Conservation (phyloP, 441 rosid genomes). For the Eutrema salsugineum region DNA sequence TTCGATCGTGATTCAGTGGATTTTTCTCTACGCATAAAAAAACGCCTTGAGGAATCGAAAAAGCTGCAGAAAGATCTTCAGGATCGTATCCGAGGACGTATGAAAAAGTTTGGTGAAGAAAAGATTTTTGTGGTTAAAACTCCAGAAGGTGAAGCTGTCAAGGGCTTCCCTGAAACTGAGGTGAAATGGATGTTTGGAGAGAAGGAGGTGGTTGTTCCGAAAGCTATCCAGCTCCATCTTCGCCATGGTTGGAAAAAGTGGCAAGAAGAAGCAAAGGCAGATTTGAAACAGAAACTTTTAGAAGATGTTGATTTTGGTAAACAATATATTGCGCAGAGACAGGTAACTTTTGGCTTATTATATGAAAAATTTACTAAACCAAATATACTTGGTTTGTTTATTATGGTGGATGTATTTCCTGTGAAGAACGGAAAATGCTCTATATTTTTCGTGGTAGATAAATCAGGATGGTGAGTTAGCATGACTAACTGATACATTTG, state of each 20-base stretch:
- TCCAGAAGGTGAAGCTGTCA: slow-evolving; percentile 69
- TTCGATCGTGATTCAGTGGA: slow-evolving; percentile 59
- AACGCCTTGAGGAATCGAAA: slow-evolving; percentile 70
- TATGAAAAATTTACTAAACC: slow-evolving; percentile 3
- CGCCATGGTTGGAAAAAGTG: slow-evolving; percentile 95
- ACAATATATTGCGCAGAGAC: slow-evolving; percentile 66
- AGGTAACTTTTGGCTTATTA: slow-evolving; percentile 46
- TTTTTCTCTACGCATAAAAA: slow-evolving; percentile 61
- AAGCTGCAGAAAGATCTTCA: slow-evolving; percentile 70
- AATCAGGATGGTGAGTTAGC: neutral
- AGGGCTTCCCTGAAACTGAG: slow-evolving; percentile 90
- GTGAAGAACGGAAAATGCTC: neutral
- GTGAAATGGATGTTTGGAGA: slow-evolving; percentile 95
- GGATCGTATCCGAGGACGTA: slow-evolving; percentile 57
- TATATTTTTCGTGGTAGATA: slow-evolving; percentile 7
- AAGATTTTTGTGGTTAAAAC: slow-evolving; percentile 60
- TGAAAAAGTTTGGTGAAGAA: slow-evolving; percentile 78
- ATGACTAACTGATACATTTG: neutral
- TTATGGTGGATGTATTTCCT: neutral
- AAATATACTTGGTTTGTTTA: neutral
- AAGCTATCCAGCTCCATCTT: slow-evolving; percentile 69
- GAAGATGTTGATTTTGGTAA: slow-evolving; percentile 83
- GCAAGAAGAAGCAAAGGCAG: slow-evolving; percentile 89
- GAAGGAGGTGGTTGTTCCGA: slow-evolving; percentile 83
- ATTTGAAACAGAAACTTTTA: slow-evolving; percentile 63